phyloP scores from a whole-genome alignment of 1,284 basidiomycete species.

The Hypsizygus ulmarius region DNA sequence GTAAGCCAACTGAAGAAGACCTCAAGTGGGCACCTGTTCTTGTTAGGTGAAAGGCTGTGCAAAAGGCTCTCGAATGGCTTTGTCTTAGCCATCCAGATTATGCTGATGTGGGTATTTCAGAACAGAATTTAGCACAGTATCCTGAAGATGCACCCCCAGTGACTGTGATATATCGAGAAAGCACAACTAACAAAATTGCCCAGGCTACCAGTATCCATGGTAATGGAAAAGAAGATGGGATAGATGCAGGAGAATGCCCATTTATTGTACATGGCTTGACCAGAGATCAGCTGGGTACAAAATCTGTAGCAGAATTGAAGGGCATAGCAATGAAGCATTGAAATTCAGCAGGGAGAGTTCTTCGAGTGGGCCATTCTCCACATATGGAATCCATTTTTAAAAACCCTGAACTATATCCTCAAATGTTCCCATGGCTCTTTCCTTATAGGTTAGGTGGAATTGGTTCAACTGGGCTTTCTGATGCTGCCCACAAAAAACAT shows the following conservation, averaged over 20 bases:
- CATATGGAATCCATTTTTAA: slow-evolving; percentile 26
- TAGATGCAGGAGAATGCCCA: slow-evolving; percentile 28
- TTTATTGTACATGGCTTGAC: slow-evolving; percentile 36
- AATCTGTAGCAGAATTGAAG: slow-evolving; percentile 19
- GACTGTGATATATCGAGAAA: slow-evolving; percentile 13
- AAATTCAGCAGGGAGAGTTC: slow-evolving; percentile 14
- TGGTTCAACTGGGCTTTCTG: slow-evolving; percentile 9
- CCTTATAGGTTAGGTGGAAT: slow-evolving; percentile 19
- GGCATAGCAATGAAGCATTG: slow-evolving; percentile 22
- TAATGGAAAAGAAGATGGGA: slow-evolving; percentile 28
- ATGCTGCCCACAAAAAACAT: slow-evolving; percentile 20
- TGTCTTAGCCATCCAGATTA: slow-evolving; percentile 29
- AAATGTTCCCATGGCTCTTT: slow-evolving; percentile 23
- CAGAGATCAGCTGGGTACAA: slow-evolving; percentile 20
- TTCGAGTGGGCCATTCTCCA: slow-evolving; percentile 21
- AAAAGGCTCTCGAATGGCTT: slow-evolving; percentile 27
- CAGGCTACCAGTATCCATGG: slow-evolving; percentile 26
- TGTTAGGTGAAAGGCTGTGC: background rate
- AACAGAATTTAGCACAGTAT: slow-evolving; percentile 23
- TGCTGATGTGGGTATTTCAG: slow-evolving; percentile 23
- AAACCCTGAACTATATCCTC: slow-evolving; percentile 29
- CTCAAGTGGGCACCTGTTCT: background rate
- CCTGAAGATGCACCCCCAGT: slow-evolving; percentile 19
- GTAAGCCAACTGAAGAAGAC: background rate
- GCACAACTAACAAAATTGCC: slow-evolving; percentile 14